Evolutionary conservation across 2,329 filamentous ascomycete genomes (phyloP), one percentile per base, ranked within the genome.

Genomic region (Venturiaceae sp.): DNA sequence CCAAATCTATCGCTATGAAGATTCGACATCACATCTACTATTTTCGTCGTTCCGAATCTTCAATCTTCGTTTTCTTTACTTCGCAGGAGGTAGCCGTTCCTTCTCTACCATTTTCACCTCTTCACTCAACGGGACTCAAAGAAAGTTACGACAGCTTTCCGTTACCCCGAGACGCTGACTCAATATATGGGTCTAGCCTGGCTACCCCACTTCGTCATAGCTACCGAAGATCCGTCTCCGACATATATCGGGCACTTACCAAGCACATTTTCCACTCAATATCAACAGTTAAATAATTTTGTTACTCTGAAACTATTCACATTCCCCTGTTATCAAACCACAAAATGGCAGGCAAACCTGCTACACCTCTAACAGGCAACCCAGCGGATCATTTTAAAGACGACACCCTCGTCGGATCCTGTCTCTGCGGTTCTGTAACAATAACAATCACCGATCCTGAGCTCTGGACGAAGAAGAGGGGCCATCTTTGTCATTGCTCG

Each of bases 401-500:
- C 11, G 52, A 68, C 4, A 65, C 64, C 11, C 66, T 77, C 13
- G 66, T 66, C 26, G 74, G 74, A 13, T 70, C 71, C 7, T 80
- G 77, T 62, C 71, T 77, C 39, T 79, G 76, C 65, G 74, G 74
- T 56, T 69, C 72, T 59, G 74, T 80, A 23, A 73, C 66, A n/a
- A 75, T 80, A 2, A 77, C 72, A 8, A 75, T 80, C 63, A 70
- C 70, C 60, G 78, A 80, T 61, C 61, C 64, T 13, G 74, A 78
- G 19, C 73, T 80, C 23, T 80, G 79, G 64, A 70, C 68, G 11
- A 68, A 68, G 34, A 70, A 70, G 6, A 66, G 75, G 32, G 77
- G 77, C 1, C 74, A 77, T 62, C 65, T 80, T 7, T 80, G 78
- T 65, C 75, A 80, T 61, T 80, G 79, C 66, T 66, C 69, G 34